Percentiles rank a stretch among this genome's conserved stretches.
phyloP scores from a whole-genome alignment of 495 filamentous ascomycete genomes.

The Patellaria atrata region DNA sequence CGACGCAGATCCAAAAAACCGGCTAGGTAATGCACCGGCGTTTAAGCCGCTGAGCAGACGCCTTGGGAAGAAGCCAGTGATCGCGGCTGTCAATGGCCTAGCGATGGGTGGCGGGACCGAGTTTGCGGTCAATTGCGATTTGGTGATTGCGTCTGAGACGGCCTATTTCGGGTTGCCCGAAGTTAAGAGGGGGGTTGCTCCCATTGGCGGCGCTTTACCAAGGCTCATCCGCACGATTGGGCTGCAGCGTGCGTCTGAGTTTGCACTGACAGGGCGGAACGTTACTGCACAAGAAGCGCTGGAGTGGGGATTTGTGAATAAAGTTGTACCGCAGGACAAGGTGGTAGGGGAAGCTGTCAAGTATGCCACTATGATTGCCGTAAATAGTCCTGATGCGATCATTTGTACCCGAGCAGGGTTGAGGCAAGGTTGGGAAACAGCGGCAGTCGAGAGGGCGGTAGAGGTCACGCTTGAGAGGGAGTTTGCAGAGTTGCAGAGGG shows the following conservation, averaged over 20 bases:
- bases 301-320: constrained; percentile 11
- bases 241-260: constrained; percentile 12
- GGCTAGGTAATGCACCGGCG: constrained; percentile 4
- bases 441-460: constrained; percentile 7
- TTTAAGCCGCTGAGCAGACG: constrained; percentile 8
- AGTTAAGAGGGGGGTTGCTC: constrained; percentile 11
- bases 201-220: constrained; percentile 10
- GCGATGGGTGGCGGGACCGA: constrained; percentile 16
- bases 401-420: constrained; percentile 9
- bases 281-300: constrained; percentile 5
- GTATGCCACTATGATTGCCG: constrained; percentile 9
- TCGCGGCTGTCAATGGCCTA: constrained; percentile 17
- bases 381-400: constrained; percentile 14
- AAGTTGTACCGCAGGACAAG: constrained; percentile 5
- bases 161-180: constrained; percentile 14
- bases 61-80: constrained; percentile 15
- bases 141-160: constrained; percentile 10
- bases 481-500: constrained; percentile 25
- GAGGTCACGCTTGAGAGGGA: constrained; percentile 5
- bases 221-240: constrained; percentile 11
- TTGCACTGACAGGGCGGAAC: constrained; percentile 10
- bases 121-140: constrained; percentile 14
- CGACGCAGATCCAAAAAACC: constrained; percentile 4
- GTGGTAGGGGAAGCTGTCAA: constrained; percentile 10
- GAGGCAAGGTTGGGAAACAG: constrained; percentile 12